Percentiles rank a stretch among this genome's conserved stretches.
Conservation (phyloP, 495 filamentous ascomycete species). For the Thermochaetoides thermophila region DNA sequence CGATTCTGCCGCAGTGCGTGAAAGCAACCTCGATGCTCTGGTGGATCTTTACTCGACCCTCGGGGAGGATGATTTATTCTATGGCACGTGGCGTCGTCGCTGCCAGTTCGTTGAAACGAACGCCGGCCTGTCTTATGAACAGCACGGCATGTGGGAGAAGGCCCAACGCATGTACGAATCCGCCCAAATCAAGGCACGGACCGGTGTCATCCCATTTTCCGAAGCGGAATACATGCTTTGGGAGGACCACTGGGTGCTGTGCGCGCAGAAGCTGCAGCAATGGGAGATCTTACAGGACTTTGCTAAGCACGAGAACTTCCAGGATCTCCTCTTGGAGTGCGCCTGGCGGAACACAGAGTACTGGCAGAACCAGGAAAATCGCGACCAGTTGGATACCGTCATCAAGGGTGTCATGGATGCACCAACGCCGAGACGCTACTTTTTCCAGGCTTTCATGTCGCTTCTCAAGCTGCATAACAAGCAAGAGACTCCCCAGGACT, state of each 20-base stretch:
- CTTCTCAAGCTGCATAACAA: conserved; percentile 85
- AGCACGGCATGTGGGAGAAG: conserved; percentile 98
- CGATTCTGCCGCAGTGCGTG: conserved; percentile 67
- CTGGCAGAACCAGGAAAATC: conserved; percentile 72
- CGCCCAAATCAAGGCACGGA: conserved; percentile 92
- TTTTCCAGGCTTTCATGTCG: conserved; percentile 97
- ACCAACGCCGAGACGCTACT: conserved; percentile 79
- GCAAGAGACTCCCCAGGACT: conserved; percentile 63
- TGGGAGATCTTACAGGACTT: conserved; percentile 97
- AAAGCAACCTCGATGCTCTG: conserved; percentile 88
- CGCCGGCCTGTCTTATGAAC: conserved; percentile 89
- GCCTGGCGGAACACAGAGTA: conserved; percentile 88
- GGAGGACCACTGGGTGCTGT: conserved; percentile 98
- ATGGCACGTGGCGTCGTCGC: conserved; percentile 89
- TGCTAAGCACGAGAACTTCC: conserved; percentile 97
- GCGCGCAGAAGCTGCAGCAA: conserved; percentile 94
- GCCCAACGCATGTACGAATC: conserved; percentile 90
- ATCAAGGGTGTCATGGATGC: conserved; percentile 96
- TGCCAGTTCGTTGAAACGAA: conserved; percentile 96
- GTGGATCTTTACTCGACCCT: conserved; percentile 79
- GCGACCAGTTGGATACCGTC: conserved; percentile 75
- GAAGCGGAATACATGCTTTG: conserved; percentile 96
- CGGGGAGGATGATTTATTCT: conserved; percentile 93
- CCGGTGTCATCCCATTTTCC: conserved; percentile 83
- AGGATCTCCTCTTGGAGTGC: conserved; percentile 89